Conservation (phyloP, 129 eudicot species). For the Pulicaria dysenterica region DNA sequence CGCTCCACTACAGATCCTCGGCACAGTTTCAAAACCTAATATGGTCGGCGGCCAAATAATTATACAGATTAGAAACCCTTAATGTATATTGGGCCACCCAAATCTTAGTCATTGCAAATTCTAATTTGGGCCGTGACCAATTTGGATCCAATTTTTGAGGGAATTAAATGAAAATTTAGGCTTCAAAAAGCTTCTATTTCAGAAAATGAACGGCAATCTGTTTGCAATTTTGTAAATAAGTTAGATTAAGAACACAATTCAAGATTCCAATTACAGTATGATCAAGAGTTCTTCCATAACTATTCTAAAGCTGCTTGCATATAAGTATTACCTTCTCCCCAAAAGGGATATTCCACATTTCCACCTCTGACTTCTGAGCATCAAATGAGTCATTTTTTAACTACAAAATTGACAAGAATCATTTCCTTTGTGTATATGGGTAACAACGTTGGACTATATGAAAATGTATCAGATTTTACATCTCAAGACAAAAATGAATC, state of each 20-base stretch:
- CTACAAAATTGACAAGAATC: not conserved
- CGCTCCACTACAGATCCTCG: too few species aligned
- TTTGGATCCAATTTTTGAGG: not conserved
- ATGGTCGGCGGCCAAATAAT: not conserved
- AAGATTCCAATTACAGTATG: not conserved
- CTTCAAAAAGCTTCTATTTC: too few species aligned
- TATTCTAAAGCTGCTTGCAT: too few species aligned
- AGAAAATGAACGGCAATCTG: not conserved
- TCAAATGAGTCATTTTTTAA: not conserved
- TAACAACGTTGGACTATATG: too few species aligned
- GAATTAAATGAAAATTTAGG: too few species aligned
- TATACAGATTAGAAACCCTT: not conserved
- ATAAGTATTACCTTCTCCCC: not conserved
- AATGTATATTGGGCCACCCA: not conserved
- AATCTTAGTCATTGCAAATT: not conserved
- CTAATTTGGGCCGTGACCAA: not conserved
- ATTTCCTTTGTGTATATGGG: too few species aligned
- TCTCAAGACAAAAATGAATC: too few species aligned
- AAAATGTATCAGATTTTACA: too few species aligned
- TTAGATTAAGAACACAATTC: not conserved
- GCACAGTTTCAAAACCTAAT: not conserved
- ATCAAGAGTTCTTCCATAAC: too few species aligned
- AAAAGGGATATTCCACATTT: not conserved
- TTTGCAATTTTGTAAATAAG: not conserved
- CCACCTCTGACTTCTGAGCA: not conserved